Percentiles rank a stretch among this genome's conserved stretches.
Evolutionary conservation across 805 yeast species (phyloP).

Genomic region (Candida hispaniensis): DNA sequence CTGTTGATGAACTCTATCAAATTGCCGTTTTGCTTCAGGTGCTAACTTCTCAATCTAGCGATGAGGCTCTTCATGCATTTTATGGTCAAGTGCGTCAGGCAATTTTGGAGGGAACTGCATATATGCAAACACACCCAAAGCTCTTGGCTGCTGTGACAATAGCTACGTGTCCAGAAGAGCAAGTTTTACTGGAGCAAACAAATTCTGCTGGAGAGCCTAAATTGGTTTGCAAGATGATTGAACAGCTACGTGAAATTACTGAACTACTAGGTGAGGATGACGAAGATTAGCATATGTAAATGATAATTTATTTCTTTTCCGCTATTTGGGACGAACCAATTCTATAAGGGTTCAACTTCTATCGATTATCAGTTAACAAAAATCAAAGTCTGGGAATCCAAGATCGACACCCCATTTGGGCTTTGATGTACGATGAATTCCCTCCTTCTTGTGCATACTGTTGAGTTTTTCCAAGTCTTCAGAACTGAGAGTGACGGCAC

Average conservation of each 20-base stretch:
- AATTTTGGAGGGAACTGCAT: conserved; percentile 51
- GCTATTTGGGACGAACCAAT: too few relatives aligned
- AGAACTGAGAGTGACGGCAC: conserved; percentile 32
- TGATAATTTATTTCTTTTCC: not conserved
- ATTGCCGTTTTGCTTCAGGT: conserved; percentile 53
- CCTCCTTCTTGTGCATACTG: conserved; percentile 25
- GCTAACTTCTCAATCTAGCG: conserved; percentile 24
- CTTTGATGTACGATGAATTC: conserved; percentile 22
- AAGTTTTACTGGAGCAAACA: conserved; percentile 41
- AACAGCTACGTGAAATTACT: conserved; percentile 5
- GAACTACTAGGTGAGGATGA: conserved; percentile 2
- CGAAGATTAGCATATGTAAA: conserved; percentile 2
- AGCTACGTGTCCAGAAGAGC: conserved; percentile 57
- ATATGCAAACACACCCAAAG: conserved; percentile 77
- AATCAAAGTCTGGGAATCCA: conserved; percentile 21
- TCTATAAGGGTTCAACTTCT: too few relatives aligned
- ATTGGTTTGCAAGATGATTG: conserved; percentile 6
- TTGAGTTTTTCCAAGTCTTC: conserved; percentile 35
- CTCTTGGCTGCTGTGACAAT: conserved; percentile 59
- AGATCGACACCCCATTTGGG: conserved; percentile 27
- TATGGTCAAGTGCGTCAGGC: conserved; percentile 23
- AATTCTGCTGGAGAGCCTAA: conserved; percentile 6
- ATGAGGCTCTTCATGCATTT: not conserved
- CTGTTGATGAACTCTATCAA: conserved; percentile 57
- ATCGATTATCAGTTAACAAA: conserved; percentile 5